Base-by-base conservation (phyloP, 2,329 filamentous ascomycete species). In the Sclerotinia borealis region DNA sequence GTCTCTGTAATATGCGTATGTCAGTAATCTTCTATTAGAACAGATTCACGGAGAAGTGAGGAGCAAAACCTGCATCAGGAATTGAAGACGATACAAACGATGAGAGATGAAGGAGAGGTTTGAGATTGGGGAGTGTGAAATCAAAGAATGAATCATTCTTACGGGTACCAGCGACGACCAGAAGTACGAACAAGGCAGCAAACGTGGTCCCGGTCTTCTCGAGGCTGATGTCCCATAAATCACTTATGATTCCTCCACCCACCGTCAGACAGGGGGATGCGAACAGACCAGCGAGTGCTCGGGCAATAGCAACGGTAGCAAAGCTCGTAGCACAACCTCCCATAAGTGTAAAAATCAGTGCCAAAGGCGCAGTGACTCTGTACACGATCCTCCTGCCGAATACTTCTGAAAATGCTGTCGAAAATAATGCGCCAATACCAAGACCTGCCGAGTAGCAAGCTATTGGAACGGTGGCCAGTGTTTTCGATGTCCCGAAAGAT, bases 151-250 rank as follows among this genome's bases (percentile, higher is more conserved):
- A 19, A 10, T 22, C 11, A 6, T 36, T 25, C 54, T 58, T 45
- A 58, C 54, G 56, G 25, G 65, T 63, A 6, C 60, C 63, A n/a
- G 29, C 45, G 19, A 67, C 34, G 3, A 64, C 34, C 10, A 55
- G 31, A 1, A 65, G 25, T n/a, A 47, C 65, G n/a, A 52, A 65
- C 31, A 65, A 25, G 0, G 60, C 60, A 37, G 51, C 61, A 36
- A 67, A 61, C 13, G 25, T 54, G n/a, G 55, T 67, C 11, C 65
- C 65, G 1, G 51, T 61, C 43, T 58, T 61, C 3, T 67, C 64
- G 8, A 61, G 50, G 36, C 56, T 63, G 10, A 64, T 47, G n/a
- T 67, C 51, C 63, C 63, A 67, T 7, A 67, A 5, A 58, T 67
- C 65, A n/a, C 61, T 65, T 25, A 67, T 56, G 3, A 61, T 45